Evolutionary conservation across 208 protist species (phyloP).

Genomic region (Leishmania gerbilli): DNA sequence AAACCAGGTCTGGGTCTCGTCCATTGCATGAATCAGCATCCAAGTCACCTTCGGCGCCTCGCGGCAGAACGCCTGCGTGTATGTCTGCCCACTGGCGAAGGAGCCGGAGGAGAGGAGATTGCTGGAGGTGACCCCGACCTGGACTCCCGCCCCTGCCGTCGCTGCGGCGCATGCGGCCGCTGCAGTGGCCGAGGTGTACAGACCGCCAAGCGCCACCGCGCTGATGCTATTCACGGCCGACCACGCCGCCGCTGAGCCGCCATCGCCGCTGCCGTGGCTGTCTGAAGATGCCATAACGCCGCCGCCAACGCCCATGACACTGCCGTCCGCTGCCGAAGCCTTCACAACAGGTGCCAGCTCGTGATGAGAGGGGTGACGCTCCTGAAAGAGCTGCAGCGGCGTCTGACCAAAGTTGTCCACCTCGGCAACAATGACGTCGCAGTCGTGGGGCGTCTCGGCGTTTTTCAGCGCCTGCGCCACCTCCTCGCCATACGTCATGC

Average conservation of each 20-base stretch:
- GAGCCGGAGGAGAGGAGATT: slow-evolving; percentile 26
- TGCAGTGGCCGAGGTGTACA: slow-evolving; percentile 18
- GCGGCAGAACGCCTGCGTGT: slow-evolving; percentile 64
- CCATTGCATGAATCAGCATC: slow-evolving; percentile 73
- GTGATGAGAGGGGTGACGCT: slow-evolving; percentile 86
- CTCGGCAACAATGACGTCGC: slow-evolving; percentile 91
- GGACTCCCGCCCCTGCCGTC: slow-evolving; percentile 2
- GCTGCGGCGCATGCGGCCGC: background rate
- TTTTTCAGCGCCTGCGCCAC: slow-evolving; percentile 76
- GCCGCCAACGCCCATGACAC: background rate
- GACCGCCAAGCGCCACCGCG: slow-evolving; percentile 21
- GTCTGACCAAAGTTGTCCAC: slow-evolving; percentile 99
- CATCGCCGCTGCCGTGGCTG: background rate
- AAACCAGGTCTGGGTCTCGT: slow-evolving; percentile 51
- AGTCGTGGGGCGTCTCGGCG: slow-evolving; percentile 80
- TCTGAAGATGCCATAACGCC: background rate
- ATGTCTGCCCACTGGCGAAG: slow-evolving; percentile 44
- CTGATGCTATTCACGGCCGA: slow-evolving; percentile 11
- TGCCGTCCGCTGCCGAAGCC: slow-evolving; percentile 1
- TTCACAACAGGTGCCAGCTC: slow-evolving; percentile 61
- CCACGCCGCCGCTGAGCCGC: background rate
- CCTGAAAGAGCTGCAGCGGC: slow-evolving; percentile 93
- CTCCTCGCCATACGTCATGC: slow-evolving; percentile 97
- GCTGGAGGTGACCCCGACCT: slow-evolving; percentile 21
- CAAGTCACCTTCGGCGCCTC: slow-evolving; percentile 63